These are phyloP conservation scores for Fomitopsis betulina DNA, from an alignment of 1,284 basidiomycete species.

Conservation along the genomic window DNA sequence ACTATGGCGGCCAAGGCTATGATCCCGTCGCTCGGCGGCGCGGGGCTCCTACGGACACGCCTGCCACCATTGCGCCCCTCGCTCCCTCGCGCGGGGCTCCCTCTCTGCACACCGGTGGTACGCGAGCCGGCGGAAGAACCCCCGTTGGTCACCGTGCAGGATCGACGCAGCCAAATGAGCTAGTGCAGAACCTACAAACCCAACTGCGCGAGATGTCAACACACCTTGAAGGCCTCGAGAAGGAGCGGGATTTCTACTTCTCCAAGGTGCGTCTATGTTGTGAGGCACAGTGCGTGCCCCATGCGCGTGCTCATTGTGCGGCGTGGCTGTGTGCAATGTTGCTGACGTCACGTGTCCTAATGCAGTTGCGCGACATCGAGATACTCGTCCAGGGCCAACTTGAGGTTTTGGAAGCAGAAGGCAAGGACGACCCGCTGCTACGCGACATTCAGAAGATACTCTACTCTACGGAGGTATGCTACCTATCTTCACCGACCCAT, in stretches of 20 bases:
- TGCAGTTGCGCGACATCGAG: slow-evolving; percentile 90
- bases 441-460: slow-evolving; percentile 89
- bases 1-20: slow-evolving; percentile 87
- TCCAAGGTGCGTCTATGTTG: slow-evolving; percentile 67
- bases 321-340: neutral
- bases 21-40: slow-evolving; percentile 81
- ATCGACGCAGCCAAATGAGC: slow-evolving; percentile 57
- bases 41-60: slow-evolving; percentile 69
- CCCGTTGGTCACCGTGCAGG: slow-evolving; percentile 66
- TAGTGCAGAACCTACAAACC: slow-evolving; percentile 58
- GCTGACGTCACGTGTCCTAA: slow-evolving; percentile 6
- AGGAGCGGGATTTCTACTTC: slow-evolving; percentile 98
- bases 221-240: slow-evolving; percentile 86
- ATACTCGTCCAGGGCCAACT: slow-evolving; percentile 80
- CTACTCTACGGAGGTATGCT: slow-evolving; percentile 85
- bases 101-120: slow-evolving; percentile 30
- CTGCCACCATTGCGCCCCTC: slow-evolving; percentile 74
- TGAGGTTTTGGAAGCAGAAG: slow-evolving; percentile 55
- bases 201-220: slow-evolving; percentile 83
- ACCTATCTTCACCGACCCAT: slow-evolving; percentile 16
- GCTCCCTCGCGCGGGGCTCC: slow-evolving; percentile 34
- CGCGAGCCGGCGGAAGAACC: slow-evolving; percentile 59
- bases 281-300: neutral
- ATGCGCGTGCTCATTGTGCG: too few species aligned
- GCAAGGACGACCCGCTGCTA: slow-evolving; percentile 66